Base-by-base conservation (phyloP, 169 alveolate genomes). In the Neospora caninum region DNA sequence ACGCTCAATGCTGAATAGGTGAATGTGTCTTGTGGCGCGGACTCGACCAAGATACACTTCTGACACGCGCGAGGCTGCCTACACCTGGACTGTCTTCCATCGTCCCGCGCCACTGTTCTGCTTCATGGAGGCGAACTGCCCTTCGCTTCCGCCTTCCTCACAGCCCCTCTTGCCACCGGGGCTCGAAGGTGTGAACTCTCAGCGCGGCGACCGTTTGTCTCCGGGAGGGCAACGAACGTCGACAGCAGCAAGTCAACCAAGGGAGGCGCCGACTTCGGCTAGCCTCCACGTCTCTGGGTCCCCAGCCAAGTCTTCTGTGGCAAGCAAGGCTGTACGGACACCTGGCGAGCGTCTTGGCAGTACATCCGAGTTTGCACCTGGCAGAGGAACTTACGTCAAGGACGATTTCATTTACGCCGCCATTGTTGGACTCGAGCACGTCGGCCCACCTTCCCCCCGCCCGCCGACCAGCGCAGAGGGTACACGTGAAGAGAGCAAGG, bases 391-490 rank as follows among this genome's bases (percentile, higher is more conserved):
- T 13, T 73, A 73, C 84, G 84, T 34, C 1, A 73, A n/a, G n/a
- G 84, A 73, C n/a, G 84, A n/a, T 36, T 73, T 34, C 84, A 73
- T 73, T 36, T 73, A 73, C 43, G 84, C 84, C n/a, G 84, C 84
- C n/a, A 43, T 36, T n/a, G 84, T 73, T 31, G 84, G 84, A 73
- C 16, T 22, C 27, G 84, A 73, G 43, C 42, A 73, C 16, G 27
- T 73, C 25, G 84, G n/a, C 25, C 38, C 41, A 22, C 45, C 84
- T 18, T 22, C 84, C n/a, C 45, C 38, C 38, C 84, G 49, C 1
- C 84, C 0, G 43, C 84, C 42, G 84, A 31, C 42, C 84, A 34
- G 45, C 38, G 43, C 0, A 18, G 43, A 9, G 84, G 39, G 25
- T 2, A 22, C 43, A 49, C 22, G 58, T 49, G 58, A 13, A 49